Evolutionary conservation across 2,329 filamentous ascomycete genomes (phyloP).

Genomic region (Conoideocrella luteorostrata): DNA sequence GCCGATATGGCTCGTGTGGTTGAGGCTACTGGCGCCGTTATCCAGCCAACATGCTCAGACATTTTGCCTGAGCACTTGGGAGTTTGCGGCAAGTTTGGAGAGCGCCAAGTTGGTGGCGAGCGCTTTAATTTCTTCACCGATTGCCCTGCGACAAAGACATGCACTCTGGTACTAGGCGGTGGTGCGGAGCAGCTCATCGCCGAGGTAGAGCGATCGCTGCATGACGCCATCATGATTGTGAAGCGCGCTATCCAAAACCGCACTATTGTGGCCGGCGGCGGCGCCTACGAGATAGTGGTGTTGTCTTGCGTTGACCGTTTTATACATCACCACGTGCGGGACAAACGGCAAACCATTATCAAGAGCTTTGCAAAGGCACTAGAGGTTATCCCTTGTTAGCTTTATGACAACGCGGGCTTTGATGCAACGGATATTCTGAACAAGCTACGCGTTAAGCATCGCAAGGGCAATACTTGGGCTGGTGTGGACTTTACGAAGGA

Average conservation of each 20-base stretch:
- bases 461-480: conserved; percentile 87
- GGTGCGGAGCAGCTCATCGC: conserved; percentile 99
- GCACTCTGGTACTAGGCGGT: conserved; percentile 88
- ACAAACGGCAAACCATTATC: conserved; percentile 97
- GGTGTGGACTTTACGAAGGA: conserved; percentile 93
- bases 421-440: conserved; percentile 98
- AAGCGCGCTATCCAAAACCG: conserved; percentile 96
- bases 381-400: conserved; percentile 90
- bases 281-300: conserved; percentile 93
- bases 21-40: conserved; percentile 83
- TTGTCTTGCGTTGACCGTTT: conserved; percentile 89
- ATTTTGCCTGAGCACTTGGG: conserved; percentile 86
- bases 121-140: conserved; percentile 98
- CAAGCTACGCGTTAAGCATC: conserved; percentile 90
- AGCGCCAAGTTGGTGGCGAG: conserved; percentile 94
- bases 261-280: conserved; percentile 90
- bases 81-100: conserved; percentile 84
- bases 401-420: conserved; percentile 98
- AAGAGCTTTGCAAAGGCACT: conserved; percentile 97
- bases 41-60: conserved; percentile 95
- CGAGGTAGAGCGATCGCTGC: conserved; percentile 92
- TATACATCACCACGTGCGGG: conserved; percentile 83
- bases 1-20: conserved; percentile 97
- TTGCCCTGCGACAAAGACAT: conserved; percentile 92
- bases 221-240: conserved; percentile 99